Conservation (phyloP, 495 filamentous ascomycete genomes). For the Hyphodiscus hymeniophilus region DNA sequence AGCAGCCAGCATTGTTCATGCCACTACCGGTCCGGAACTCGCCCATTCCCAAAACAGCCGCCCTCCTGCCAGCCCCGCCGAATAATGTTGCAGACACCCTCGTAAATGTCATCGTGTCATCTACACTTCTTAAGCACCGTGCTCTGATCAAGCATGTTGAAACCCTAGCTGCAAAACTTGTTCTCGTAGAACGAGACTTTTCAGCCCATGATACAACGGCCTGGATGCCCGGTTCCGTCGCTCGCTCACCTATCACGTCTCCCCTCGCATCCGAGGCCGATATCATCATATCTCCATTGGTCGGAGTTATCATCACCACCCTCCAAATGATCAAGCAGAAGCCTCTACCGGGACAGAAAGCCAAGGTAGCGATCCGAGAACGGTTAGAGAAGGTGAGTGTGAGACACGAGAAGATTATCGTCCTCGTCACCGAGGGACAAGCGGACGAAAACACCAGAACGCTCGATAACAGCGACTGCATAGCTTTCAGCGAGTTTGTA, state of each 20-base stretch:
- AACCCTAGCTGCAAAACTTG: conserved; percentile 38
- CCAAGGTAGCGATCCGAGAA: conserved; percentile 42
- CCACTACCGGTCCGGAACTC: conserved; percentile 7
- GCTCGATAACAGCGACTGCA: conserved; percentile 37
- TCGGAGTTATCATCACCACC: conserved; percentile 62
- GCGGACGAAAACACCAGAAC: conserved; percentile 27
- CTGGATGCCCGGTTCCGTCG: conserved; percentile 26
- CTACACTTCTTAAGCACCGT: conserved; percentile 35
- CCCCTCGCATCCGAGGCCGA: conserved; percentile 58
- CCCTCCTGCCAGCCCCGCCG: conserved; percentile 4
- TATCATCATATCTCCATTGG: conserved; percentile 61
- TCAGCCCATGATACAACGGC: conserved; percentile 28
- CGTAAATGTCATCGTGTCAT: conserved; percentile 40
- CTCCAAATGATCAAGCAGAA: conserved; percentile 68
- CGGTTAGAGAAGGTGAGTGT: conserved; percentile 45
- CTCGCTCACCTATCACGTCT: conserved; percentile 23
- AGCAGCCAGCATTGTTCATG: neutral
- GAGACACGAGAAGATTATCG: conserved; percentile 61
- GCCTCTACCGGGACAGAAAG: conserved; percentile 52
- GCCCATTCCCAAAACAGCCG: conserved; percentile 3
- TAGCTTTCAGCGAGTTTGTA: conserved; percentile 45
- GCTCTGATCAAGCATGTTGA: conserved; percentile 38
- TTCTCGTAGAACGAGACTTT: conserved; percentile 54
- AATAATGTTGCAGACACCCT: conserved; percentile 19
- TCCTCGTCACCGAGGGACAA: conserved; percentile 56